These are phyloP conservation scores for Durio zibethinus DNA, from an alignment of 345 rosid genomes.

Conservation along the genomic window DNA sequence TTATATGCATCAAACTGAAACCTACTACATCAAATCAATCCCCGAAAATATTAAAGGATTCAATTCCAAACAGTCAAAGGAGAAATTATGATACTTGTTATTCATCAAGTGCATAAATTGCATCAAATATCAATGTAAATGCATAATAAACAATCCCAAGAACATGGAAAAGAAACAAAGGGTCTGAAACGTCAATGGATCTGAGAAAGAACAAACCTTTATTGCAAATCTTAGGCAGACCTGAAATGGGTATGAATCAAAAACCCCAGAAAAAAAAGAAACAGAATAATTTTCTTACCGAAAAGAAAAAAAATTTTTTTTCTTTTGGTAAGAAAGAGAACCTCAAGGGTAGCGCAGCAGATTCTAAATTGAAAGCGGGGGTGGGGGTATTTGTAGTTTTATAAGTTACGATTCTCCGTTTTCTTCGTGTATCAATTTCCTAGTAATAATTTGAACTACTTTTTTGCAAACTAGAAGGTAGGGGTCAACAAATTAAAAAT, in stretches of 20 bases:
- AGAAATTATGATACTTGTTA: neutral
- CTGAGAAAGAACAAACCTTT: constrained; percentile 9
- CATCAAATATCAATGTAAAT: neutral
- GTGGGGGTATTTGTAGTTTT: too few relatives aligned
- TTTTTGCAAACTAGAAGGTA: too few relatives aligned
- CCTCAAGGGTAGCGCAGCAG: neutral
- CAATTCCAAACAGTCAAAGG: neutral
- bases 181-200: neutral
- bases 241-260: neutral
- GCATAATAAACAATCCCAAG: neutral
- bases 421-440: too few relatives aligned
- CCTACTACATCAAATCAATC: neutral
- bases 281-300: neutral
- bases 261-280: neutral
- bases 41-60: neutral
- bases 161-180: neutral
- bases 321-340: neutral
- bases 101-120: neutral
- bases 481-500: too few relatives aligned
- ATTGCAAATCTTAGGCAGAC: neutral
- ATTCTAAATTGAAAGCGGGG: neutral
- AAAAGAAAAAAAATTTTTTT: neutral
- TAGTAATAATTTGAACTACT: too few relatives aligned
- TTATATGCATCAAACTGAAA: neutral
- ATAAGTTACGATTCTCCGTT: too few relatives aligned